Conservation (phyloP, 805 yeast genomes). For the Schwanniomyces pseudopolymorphus region DNA sequence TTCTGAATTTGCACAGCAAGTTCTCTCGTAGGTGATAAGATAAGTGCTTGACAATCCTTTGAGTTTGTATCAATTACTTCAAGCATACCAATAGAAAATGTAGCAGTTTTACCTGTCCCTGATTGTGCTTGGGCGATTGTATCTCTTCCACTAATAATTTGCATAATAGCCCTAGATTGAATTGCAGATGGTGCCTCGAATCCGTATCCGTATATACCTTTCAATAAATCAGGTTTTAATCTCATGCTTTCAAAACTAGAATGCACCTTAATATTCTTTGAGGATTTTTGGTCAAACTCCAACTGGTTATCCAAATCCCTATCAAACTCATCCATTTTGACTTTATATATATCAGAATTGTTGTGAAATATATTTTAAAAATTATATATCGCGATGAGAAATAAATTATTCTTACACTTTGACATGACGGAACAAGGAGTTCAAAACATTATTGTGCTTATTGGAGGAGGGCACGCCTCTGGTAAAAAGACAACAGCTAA, state of each 20-base stretch:
- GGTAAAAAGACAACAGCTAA: constrained; percentile 47
- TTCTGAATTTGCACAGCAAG: constrained; percentile 89
- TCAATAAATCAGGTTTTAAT: constrained; percentile 37
- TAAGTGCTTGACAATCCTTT: constrained; percentile 82
- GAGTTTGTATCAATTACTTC: constrained; percentile 77
- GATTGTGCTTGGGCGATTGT: constrained; percentile 98
- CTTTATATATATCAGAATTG: background rate
- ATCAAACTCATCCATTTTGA: constrained; percentile 51
- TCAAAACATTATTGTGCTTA: constrained; percentile 38
- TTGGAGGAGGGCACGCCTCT: constrained; percentile 65
- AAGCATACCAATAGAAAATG: constrained; percentile 91
- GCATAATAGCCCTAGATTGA: constrained; percentile 95
- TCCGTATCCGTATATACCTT: constrained; percentile 81
- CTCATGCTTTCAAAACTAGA: constrained; percentile 45
- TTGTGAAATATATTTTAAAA: background rate
- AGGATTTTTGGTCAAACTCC: constrained; percentile 35
- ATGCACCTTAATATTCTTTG: constrained; percentile 58
- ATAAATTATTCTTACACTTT: background rate
- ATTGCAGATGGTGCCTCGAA: constrained; percentile 96
- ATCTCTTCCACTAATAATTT: constrained; percentile 91
- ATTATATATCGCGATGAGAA: background rate
- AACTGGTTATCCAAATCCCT: constrained; percentile 58
- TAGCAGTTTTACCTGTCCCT: constrained; percentile 99
- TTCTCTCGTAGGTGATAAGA: constrained; percentile 95
- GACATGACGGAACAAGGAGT: background rate